Evolutionary conservation across 768 basidiomycete genomes (phyloP).

Genomic region (Mrakia gelida): DNA sequence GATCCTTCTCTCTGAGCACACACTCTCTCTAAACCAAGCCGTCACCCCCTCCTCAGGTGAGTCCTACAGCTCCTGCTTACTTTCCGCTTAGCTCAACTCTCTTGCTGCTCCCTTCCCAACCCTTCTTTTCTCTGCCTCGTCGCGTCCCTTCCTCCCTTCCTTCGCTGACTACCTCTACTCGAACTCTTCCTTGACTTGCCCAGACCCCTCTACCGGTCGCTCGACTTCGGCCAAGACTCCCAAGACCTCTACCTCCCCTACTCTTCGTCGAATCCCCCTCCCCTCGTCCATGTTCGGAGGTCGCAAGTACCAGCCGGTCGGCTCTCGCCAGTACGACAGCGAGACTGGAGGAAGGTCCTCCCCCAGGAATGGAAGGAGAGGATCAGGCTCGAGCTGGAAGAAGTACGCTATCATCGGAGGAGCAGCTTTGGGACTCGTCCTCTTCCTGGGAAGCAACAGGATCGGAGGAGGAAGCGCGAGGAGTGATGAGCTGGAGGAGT

Average conservation of each 20-base stretch:
- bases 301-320: not conserved
- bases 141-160: not conserved
- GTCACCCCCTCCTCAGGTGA: not conserved
- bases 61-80: not conserved
- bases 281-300: constrained; percentile 18
- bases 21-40: not conserved
- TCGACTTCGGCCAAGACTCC: not conserved
- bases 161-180: no score
- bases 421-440: constrained; percentile 32
- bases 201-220: not conserved
- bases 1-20: not conserved
- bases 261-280: not conserved
- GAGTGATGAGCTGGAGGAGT: constrained; percentile 12
- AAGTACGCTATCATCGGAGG: constrained; percentile 40
- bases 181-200: no score
- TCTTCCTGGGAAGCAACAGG: constrained; percentile 36
- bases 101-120: not conserved
- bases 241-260: not conserved
- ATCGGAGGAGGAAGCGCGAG: constrained; percentile 26
- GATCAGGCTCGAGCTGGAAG: constrained; percentile 35
- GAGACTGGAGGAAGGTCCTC: constrained; percentile 11
- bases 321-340: constrained; percentile 6
- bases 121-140: not conserved
- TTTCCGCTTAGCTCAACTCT: constrained; percentile 1
- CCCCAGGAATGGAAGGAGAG: not conserved